Evolutionary conservation across 2,329 filamentous ascomycete genomes (phyloP).

Genomic region (Pyrenochaeta sp.): DNA sequence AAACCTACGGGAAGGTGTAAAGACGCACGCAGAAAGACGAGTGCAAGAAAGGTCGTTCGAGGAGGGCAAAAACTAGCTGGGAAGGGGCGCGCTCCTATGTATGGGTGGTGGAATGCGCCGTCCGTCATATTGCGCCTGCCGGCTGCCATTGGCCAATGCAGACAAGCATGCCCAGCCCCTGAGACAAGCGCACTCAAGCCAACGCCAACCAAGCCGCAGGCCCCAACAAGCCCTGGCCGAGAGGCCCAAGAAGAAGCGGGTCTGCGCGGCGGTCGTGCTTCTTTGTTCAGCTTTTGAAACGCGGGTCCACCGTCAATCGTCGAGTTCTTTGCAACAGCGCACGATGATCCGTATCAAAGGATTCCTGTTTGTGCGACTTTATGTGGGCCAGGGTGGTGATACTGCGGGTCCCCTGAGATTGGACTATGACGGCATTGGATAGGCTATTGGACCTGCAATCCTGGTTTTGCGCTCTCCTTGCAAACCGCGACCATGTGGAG

Average conservation of each 20-base stretch:
- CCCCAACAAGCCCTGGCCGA: conserved; percentile 17
- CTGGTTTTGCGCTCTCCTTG: background rate
- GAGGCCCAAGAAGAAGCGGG: conserved; percentile 5
- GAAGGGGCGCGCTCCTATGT: conserved; percentile 10
- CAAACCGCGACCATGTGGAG: background rate
- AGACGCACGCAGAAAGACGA: conserved; percentile 6
- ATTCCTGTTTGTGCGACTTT: background rate
- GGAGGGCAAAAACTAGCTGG: conserved; percentile 3
- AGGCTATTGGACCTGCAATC: background rate
- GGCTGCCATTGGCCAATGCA: conserved; percentile 5
- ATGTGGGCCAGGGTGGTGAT: background rate
- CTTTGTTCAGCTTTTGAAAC: conserved; percentile 15
- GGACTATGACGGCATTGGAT: background rate
- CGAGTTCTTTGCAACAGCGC: background rate
- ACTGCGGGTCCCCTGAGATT: conserved; percentile 2
- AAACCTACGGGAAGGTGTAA: conserved; percentile 5
- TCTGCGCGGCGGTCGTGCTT: conserved; percentile 20
- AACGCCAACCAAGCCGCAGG: background rate
- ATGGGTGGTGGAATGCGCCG: conserved; percentile 1
- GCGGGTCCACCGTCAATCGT: conserved; percentile 15
- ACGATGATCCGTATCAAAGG: conserved; percentile 16
- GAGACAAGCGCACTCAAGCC: conserved; percentile 3
- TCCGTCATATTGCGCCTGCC: background rate
- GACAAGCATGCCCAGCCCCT: conserved; percentile 1
- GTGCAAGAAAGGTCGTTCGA: conserved; percentile 3